Conservation (phyloP, 192 early-diverging fungal genomes). For the Linnemannia schmuckeri region DNA sequence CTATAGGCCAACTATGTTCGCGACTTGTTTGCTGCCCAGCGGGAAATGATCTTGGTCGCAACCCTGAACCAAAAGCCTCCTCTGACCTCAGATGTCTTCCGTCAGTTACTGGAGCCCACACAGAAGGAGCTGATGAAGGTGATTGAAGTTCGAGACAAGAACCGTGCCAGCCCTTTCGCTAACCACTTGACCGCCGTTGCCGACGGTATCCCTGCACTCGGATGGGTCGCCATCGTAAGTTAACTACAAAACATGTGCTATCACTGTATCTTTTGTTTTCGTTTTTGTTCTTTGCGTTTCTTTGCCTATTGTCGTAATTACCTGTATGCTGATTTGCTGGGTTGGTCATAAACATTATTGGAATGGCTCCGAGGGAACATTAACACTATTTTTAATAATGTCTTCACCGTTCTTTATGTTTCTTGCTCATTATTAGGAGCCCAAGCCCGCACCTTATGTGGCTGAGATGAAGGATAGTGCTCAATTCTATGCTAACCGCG, state of each 20-base stretch:
- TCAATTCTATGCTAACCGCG: slow-evolving; percentile 93
- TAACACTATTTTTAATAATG: slow-evolving; percentile 18
- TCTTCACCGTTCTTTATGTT: neutral
- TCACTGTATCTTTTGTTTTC: neutral
- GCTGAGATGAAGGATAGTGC: slow-evolving; percentile 91
- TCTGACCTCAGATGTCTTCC: slow-evolving; percentile 66
- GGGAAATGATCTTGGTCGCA: slow-evolving; percentile 81
- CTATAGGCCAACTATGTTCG: slow-evolving; percentile 69
- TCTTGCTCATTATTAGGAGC: slow-evolving; percentile 67
- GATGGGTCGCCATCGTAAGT: slow-evolving; percentile 89
- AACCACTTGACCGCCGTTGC: slow-evolving; percentile 88
- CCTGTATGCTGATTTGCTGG: neutral
- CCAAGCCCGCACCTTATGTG: slow-evolving; percentile 89
- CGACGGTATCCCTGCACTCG: slow-evolving; percentile 91
- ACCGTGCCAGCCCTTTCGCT: slow-evolving; percentile 79
- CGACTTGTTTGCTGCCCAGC: slow-evolving; percentile 77
- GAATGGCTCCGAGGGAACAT: neutral
- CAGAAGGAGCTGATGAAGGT: slow-evolving; percentile 76
- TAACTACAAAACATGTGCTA: too few relatives aligned
- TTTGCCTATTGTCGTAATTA: neutral
- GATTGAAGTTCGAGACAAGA: slow-evolving; percentile 80
- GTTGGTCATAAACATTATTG: neutral
- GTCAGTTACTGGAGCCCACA: slow-evolving; percentile 76
- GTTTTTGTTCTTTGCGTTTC: neutral
- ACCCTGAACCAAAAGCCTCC: slow-evolving; percentile 82